These are phyloP conservation scores for Helicocarpus griseus DNA, from an alignment of 2,329 filamentous ascomycete species.

Conservation along the genomic window DNA sequence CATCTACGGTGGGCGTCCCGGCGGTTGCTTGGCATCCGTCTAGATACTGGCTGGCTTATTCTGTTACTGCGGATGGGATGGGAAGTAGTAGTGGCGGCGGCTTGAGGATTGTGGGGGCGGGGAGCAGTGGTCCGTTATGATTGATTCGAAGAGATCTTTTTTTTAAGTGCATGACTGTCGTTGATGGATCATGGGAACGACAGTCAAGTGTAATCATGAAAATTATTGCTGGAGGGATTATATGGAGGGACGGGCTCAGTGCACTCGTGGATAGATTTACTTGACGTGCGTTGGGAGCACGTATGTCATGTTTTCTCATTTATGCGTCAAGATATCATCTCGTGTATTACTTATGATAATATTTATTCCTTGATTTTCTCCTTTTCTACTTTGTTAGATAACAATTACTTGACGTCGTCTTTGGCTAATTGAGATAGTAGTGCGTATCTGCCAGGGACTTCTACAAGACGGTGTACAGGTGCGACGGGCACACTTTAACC, in stretches of 20 bases:
- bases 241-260: background rate
- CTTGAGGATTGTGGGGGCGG: conserved; percentile 40
- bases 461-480: too few species aligned
- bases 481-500: too few species aligned
- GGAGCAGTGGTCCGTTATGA: conserved; percentile 16
- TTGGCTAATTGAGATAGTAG: too few species aligned
- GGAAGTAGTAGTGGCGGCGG: conserved; percentile 30
- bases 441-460: too few species aligned
- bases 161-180: too few species aligned
- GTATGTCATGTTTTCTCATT: background rate
- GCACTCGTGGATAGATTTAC: background rate
- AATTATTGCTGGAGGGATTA: too few species aligned
- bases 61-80: conserved; percentile 33
- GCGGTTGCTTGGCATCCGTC: conserved; percentile 43
- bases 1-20: conserved; percentile 28
- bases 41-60: conserved; percentile 41
- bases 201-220: too few species aligned
- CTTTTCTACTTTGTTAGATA: background rate
- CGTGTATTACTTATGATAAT: too few species aligned
- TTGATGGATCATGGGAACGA: background rate
- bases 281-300: background rate
- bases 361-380: background rate
- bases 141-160: background rate
- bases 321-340: background rate
- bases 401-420: too few species aligned